These are phyloP conservation scores for Cryphonectria japonica DNA, from an alignment of 2,329 filamentous ascomycete genomes.

Conservation along the genomic window DNA sequence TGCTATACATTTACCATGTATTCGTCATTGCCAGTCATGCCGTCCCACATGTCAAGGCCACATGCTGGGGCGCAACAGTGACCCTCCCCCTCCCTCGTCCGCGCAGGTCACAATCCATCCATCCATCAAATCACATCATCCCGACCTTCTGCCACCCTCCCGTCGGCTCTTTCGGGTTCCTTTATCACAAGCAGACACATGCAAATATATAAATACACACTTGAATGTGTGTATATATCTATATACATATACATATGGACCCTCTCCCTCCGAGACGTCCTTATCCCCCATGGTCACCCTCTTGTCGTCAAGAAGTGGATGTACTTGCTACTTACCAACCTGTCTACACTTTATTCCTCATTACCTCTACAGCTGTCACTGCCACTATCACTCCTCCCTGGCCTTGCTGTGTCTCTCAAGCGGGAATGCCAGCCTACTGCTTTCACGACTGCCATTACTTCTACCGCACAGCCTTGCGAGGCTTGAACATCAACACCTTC, in stretches of 20 bases:
- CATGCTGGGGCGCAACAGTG: conserved; percentile 14
- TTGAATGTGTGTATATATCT: neutral
- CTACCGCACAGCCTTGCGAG: conserved; percentile 85
- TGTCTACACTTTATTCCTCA: neutral
- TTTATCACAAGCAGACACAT: neutral
- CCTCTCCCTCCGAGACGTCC: neutral
- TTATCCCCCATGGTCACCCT: neutral
- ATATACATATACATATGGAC: conserved; percentile 18
- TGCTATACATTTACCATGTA: neutral
- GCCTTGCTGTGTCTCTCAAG: conserved; percentile 17
- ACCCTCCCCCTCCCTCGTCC: neutral
- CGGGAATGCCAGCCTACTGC: conserved; percentile 78
- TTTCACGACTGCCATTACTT: conserved; percentile 92
- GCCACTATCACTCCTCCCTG: neutral
- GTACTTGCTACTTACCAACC: neutral
- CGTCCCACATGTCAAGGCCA: conserved; percentile 25
- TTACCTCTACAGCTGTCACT: neutral
- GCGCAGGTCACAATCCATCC: neutral
- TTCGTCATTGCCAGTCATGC: conserved; percentile 17
- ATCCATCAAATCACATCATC: neutral
- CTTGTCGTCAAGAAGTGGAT: neutral
- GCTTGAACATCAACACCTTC: conserved; percentile 78
- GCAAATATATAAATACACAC: neutral
- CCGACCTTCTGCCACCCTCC: conserved; percentile 5
- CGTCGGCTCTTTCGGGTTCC: neutral